A percentile compares a stretch with the other conserved stretches of the same genome.
Evolutionary conservation across 164 flowering plant species (phyloP).

Genomic region (Chimonanthus praecox): DNA sequence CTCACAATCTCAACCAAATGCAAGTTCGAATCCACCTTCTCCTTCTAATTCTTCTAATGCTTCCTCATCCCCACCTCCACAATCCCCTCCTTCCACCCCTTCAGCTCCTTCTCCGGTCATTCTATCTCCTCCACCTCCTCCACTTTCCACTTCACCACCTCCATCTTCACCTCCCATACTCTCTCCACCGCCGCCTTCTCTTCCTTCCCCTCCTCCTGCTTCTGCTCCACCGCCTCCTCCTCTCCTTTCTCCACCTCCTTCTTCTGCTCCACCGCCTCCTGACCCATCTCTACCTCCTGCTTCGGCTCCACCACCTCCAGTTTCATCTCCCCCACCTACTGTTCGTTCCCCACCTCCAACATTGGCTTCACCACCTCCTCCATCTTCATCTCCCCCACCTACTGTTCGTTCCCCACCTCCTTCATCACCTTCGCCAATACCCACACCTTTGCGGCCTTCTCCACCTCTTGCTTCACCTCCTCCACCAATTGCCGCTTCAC

Average conservation of each 20-base stretch:
- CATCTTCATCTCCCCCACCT: constrained; percentile 12
- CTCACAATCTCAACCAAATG: neutral
- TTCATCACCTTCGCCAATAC: constrained; percentile 18
- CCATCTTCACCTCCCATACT: constrained; percentile 11
- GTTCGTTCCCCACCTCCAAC: neutral
- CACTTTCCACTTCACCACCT: constrained; percentile 9
- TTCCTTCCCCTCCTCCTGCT: constrained; percentile 7
- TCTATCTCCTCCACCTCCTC: constrained; percentile 12
- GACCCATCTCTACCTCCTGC: constrained; percentile 9
- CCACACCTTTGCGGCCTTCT: constrained; percentile 8
- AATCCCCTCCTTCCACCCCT: constrained; percentile 15
- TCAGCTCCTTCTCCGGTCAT: constrained; percentile 18
- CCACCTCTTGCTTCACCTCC: neutral
- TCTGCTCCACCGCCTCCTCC: constrained; percentile 8
- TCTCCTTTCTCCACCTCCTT: constrained; percentile 2
- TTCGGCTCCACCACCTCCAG: constrained; percentile 5
- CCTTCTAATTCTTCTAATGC: constrained; percentile 12
- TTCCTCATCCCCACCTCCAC: constrained; percentile 17
- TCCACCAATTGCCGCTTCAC: neutral
- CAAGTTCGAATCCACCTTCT: constrained; percentile 6
- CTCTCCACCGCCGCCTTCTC: constrained; percentile 7
- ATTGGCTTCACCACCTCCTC: neutral
- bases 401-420: constrained; percentile 20
- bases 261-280: constrained; percentile 6
- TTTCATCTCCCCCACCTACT: constrained; percentile 6